These are phyloP conservation scores for Lavandula angustifolia DNA, from an alignment of 257 asterid species.

Conservation along the genomic window DNA sequence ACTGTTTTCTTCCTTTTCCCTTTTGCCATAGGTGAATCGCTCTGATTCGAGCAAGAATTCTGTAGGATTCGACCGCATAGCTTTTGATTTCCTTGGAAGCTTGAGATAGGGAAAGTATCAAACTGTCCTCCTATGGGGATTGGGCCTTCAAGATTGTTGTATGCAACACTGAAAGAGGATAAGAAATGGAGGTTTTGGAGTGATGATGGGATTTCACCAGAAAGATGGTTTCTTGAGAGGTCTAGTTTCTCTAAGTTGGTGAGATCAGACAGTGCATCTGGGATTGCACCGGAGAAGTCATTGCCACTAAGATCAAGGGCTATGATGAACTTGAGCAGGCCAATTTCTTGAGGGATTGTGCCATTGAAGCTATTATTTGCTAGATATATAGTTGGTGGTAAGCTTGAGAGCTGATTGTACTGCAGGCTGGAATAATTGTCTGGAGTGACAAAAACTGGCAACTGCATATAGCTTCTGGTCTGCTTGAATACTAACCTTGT, in stretches of 20 bases:
- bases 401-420: constrained; percentile 66
- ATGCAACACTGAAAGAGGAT: constrained; percentile 75
- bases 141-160: constrained; percentile 70
- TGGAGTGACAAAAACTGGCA: constrained; percentile 82
- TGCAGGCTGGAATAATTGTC: constrained; percentile 66
- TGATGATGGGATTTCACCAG: constrained; percentile 76
- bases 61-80: constrained; percentile 63
- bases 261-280: constrained; percentile 61
- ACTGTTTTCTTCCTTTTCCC: constrained; percentile 50
- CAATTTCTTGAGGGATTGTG: constrained; percentile 56
- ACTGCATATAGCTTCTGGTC: constrained; percentile 57
- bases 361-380: constrained; percentile 55
- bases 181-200: constrained; percentile 70
- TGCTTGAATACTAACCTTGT: constrained; percentile 50
- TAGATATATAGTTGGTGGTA: constrained; percentile 80
- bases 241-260: constrained; percentile 71
- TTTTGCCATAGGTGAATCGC: constrained; percentile 32
- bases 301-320: constrained; percentile 61
- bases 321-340: constrained; percentile 61
- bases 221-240: constrained; percentile 64
- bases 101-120: constrained; percentile 67
- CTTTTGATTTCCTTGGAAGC: constrained; percentile 65
- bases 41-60: constrained; percentile 39
- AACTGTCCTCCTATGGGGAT: constrained; percentile 88
- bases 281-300: constrained; percentile 65